Base-by-base conservation (phyloP, 371 early-diverging fungal genomes). In the Circinella umbellata region DNA sequence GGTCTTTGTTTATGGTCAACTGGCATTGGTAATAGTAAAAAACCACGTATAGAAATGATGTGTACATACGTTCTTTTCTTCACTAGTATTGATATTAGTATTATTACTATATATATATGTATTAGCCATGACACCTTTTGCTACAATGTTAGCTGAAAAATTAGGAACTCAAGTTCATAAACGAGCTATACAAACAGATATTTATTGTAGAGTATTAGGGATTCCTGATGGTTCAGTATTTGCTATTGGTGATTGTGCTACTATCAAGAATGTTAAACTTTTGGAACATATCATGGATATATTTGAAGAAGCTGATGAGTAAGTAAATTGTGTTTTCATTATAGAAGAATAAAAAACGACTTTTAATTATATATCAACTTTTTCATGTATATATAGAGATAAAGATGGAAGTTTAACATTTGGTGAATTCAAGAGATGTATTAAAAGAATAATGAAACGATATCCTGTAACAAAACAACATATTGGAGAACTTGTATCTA, bases 231-330 rank as follows among this genome's bases (percentile, higher is more conserved):
- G 86, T 46, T 84, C 89, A 8, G 90, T 94, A 3, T 95, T 87
- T 75, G 95, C 95, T 1, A 78, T 95, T 27, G 96, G 96, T 27
- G 96, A 96, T 75, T 96, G 96, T 77, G 92, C 95, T 4, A 87
- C 90, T 4, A 88, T 85, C 67, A 91, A 91, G 39, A 89, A 89
- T 65, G 92, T 92, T 4, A 85, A 89, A 27, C 74, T 92, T 47
- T 67, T 88, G 17, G 77, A 82, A 6, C 76, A 77, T 37, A 83
- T 91, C 35, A 82, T 86, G 78, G 76, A 87, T 3, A 70, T 83
- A 38, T 82, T 89, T 67, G 63, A 81, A 67, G 77, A 78, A 9
- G 80, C 83, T 14, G 91, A 91, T 54, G 53, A 57, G 79, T 80
- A 75, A 42, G 42, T 42, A 42, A 27, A n/a, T n/a, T n/a, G 39